A percentile compares a stretch with the other conserved stretches of the same genome.
These are phyloP conservation scores for Fibroporia radiculosa DNA, from an alignment of 768 basidiomycete species.

Conservation along the genomic window DNA sequence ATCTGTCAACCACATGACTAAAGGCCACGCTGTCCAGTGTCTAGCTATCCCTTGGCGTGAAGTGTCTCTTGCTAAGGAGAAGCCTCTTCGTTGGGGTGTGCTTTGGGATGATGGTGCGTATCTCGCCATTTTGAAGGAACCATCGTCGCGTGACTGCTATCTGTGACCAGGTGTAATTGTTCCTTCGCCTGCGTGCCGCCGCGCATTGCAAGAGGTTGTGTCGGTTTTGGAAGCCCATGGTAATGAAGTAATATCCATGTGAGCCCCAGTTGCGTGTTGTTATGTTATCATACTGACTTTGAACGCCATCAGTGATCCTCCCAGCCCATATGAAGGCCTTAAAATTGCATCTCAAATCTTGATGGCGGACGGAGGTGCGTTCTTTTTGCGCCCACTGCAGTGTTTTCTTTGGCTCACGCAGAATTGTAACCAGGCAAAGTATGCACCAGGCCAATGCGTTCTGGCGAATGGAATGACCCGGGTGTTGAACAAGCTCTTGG, in stretches of 20 bases:
- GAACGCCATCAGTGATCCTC: constrained; percentile 20
- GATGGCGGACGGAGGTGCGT: constrained; percentile 19
- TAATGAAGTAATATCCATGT: constrained; percentile 33
- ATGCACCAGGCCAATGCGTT: constrained; percentile 15
- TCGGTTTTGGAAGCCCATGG: constrained; percentile 28
- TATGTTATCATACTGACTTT: neutral
- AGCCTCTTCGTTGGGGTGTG: constrained; percentile 32
- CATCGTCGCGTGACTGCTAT: neutral
- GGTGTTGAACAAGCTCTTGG: constrained; percentile 15
- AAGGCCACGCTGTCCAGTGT: constrained; percentile 21
- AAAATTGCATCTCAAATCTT: constrained; percentile 17
- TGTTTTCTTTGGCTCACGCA: neutral
- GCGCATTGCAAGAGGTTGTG: constrained; percentile 30
- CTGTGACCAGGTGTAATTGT: constrained; percentile 22
- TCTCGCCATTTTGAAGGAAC: neutral
- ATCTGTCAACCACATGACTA: neutral
- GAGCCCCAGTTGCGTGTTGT: neutral
- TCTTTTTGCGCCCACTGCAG: neutral
- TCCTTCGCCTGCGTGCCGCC: constrained; percentile 33
- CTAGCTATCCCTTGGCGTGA: constrained; percentile 37
- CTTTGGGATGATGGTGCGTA: constrained; percentile 34
- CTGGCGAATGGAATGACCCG: constrained; percentile 19
- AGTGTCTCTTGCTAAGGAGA: constrained; percentile 20
- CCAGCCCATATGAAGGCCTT: constrained; percentile 19
- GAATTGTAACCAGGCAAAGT: constrained; percentile 12